Base-by-base conservation (phyloP, 2,329 filamentous ascomycete genomes). In the Aspergillus transmontanensis region DNA sequence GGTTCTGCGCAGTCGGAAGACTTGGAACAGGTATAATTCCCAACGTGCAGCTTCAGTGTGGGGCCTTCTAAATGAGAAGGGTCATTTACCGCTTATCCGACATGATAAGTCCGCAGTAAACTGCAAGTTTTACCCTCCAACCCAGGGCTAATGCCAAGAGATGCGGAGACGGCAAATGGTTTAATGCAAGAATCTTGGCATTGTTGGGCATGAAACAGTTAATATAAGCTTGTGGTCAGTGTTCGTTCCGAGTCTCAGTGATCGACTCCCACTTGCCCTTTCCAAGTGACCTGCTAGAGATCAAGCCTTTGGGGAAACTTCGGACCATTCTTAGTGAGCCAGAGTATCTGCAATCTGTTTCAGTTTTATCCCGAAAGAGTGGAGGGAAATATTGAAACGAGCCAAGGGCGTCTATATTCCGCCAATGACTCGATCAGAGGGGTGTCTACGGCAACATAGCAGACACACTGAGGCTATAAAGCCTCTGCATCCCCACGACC, bases 381-480 rank as follows among this genome's bases (percentile, higher is more conserved):
- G 11, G 59, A 57, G 36, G 43, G 10, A 53, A 26, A 28, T 32
- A 34, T 61, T 30, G 53, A 61, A 57, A 61, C 53, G 30, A n/a
- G 53, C 53, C 53, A 61, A 43, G 59, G 46, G 51, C 23, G 5
- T 30, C 30, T 26, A 46, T 39, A 57, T 61, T 57, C 59, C 59
- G 19, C 59, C 59, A 61, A 57, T 46, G 59, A 19, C 19, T 34
- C 32, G 59, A 57, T 28, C 26, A 53, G 50, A 14, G 21, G 21
- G 34, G 5, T 26, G 7, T 36, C 16, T 23, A 11, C 28, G 14
- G n/a, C 28, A 34, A n/a, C 19, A 46, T 23, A 11, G 41, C 6
- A 26, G 30, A 58, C 23, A 6, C 34, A 45, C 11, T 23, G 51
- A 26, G 51, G n/a, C 39, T 55, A 55, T 55, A 55, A 55, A 55